phyloP scores from a whole-genome alignment of 1,139 yeast genomes.

The Suhomyces choctaworum region DNA sequence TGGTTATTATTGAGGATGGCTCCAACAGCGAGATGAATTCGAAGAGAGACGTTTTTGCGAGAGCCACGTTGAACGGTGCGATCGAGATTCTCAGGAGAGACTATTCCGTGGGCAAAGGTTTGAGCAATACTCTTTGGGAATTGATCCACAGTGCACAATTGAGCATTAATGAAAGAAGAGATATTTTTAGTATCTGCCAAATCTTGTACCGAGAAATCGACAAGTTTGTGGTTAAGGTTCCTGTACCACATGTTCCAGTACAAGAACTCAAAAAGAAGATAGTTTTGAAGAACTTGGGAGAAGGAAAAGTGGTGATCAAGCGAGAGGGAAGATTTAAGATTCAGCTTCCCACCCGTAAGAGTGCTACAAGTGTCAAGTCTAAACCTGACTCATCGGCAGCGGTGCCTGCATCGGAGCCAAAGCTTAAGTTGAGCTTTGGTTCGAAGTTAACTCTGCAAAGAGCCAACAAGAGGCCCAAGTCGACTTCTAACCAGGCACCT shows the following conservation, averaged over 20 bases:
- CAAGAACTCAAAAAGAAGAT: conserved; percentile 59
- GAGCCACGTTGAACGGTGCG: conserved; percentile 59
- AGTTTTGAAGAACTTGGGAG: conserved; percentile 53
- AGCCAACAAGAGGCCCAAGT: conserved; percentile 5
- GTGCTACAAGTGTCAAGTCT: conserved; percentile 5
- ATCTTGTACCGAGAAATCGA: conserved; percentile 68
- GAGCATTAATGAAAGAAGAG: conserved; percentile 60
- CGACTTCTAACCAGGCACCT: background rate
- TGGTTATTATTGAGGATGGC: conserved; percentile 55
- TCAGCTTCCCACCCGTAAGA: conserved; percentile 32
- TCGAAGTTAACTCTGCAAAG: conserved; percentile 8
- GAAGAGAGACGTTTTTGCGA: conserved; percentile 45
- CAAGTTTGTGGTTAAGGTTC: conserved; percentile 58
- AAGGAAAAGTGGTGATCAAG: conserved; percentile 45
- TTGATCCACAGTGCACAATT: conserved; percentile 62
- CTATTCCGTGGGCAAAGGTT: conserved; percentile 61
- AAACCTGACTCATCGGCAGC: conserved; percentile 1
- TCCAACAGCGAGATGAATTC: conserved; percentile 42
- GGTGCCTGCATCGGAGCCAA: conserved; percentile 22
- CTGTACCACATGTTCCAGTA: conserved; percentile 56
- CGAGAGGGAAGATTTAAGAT: conserved; percentile 50
- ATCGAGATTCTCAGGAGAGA: conserved; percentile 66
- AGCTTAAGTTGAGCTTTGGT: conserved; percentile 20
- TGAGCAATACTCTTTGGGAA: conserved; percentile 65
- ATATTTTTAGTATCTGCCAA: conserved; percentile 63